These are phyloP conservation scores for Plectosphaerella sp. DNA, from an alignment of 2,329 filamentous ascomycete genomes.

Conservation along the genomic window DNA sequence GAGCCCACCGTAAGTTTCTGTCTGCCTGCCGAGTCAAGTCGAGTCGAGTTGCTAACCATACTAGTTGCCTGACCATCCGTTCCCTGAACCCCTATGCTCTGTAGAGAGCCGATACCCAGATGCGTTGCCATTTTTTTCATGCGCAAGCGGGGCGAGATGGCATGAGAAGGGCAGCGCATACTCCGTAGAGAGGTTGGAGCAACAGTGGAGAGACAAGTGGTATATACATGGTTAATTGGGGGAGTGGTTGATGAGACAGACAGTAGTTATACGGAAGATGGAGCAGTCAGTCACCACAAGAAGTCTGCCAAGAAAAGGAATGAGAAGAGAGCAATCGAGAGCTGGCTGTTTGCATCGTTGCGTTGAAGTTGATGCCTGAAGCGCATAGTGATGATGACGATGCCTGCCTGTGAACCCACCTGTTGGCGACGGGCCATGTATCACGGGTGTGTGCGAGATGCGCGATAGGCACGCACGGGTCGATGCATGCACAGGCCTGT, in stretches of 20 bases:
- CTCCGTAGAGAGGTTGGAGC: too few species aligned
- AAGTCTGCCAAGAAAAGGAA: neutral
- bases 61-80: constrained; percentile 76
- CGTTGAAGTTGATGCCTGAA: too few species aligned
- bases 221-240: neutral
- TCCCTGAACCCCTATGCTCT: constrained; percentile 76
- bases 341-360: too few species aligned
- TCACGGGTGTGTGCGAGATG: too few species aligned
- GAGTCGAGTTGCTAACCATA: constrained; percentile 27
- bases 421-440: too few species aligned
- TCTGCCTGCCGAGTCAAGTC: neutral
- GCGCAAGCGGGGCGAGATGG: neutral
- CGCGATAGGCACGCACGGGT: too few species aligned
- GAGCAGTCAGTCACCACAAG: neutral
- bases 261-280: neutral
- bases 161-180: too few species aligned
- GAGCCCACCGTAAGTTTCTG: constrained; percentile 89
- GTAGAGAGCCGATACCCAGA: constrained; percentile 25
- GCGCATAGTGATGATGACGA: too few species aligned
- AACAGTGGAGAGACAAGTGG: neutral
- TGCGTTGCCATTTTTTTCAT: neutral
- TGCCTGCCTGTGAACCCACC: too few species aligned
- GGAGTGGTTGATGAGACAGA: neutral
- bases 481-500: too few species aligned
- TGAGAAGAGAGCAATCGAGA: too few species aligned